Evolutionary conservation across 1,284 basidiomycete species (phyloP), one percentile per base, ranked within the genome.

Genomic region (Ganoderma multipileum): DNA sequence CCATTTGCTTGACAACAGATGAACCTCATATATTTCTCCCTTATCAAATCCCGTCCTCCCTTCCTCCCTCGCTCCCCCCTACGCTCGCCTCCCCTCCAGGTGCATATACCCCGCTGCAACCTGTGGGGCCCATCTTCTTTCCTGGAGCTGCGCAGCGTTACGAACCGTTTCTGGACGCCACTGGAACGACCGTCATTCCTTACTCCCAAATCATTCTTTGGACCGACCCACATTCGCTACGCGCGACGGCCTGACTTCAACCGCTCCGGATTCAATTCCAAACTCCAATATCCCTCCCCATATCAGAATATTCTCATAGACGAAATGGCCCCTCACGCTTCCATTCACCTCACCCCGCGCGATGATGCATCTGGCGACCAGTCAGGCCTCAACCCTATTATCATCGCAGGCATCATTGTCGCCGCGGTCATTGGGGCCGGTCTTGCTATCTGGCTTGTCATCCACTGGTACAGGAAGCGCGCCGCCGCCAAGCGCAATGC

Each of bases 381-480:
- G 41, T 55, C 64, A n/a, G 47, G 39, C 52, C 11, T 79, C 20
- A 75, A 69, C 63, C 81, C 84, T 1, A 76, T 81, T 36, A 81
- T 83, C 72, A 82, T 90, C 63, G 83, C 78, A 63, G 88, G 85
- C 20, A 83, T 87, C 72, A 79, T 80, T 16, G 71, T 87, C 11
- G 82, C 82, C n/a, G 83, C 80, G n/a, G 76, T 81, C 52, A 72
- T 83, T 63, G 67, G 83, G 8, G 70, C 81, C 59, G 78, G 74
- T 65, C 70, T 86, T 41, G 72, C 70, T 55, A 26, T 82, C 26
- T 89, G 85, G 84, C 71, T 87, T 6, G 71, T 68, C 47, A 69
- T 86, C 59, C 78, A 79, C 26, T 72, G 76, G 58, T 81, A 80
- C 68, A 81, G 86, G 61, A 83, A 82, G 70, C 83, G 81, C 50